phyloP scores from a whole-genome alignment of 2,329 filamentous ascomycete species.

The Fusarium xyrophilum region DNA sequence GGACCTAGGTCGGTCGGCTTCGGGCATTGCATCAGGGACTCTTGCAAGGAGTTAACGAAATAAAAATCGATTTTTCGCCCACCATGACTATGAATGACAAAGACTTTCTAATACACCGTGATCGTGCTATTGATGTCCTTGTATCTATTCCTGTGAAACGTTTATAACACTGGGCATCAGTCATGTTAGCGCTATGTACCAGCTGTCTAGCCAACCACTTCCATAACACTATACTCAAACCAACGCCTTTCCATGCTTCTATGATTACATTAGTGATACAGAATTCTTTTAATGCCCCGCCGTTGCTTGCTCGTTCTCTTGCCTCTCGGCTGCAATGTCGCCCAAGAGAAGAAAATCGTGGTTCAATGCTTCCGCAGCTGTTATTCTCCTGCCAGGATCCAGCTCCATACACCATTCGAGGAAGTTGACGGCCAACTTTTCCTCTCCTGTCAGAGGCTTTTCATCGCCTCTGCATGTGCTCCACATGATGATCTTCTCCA shows the following conservation, averaged over 20 bases:
- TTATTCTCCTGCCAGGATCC: constrained; percentile 76
- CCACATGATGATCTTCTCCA: constrained; percentile 96
- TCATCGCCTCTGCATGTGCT: constrained; percentile 78
- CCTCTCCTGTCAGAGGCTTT: constrained; percentile 66
- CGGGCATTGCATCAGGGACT: constrained; percentile 54
- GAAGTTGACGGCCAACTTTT: constrained; percentile 76
- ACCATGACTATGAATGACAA: constrained; percentile 39
- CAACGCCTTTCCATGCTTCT: constrained; percentile 30
- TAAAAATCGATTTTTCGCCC: constrained; percentile 51
- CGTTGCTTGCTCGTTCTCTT: constrained; percentile 43
- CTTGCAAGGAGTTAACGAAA: constrained; percentile 51
- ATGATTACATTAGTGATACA: constrained; percentile 31
- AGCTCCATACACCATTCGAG: constrained; percentile 76
- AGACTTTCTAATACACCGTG: background rate
- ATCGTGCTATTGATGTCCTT: background rate
- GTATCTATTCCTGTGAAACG: background rate
- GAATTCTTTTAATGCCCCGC: constrained; percentile 16
- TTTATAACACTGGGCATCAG: constrained; percentile 16
- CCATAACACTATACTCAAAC: constrained; percentile 21
- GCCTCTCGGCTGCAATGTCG: constrained; percentile 54
- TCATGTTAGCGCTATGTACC: constrained; percentile 29
- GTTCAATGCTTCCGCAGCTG: constrained; percentile 73
- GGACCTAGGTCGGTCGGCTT: constrained; percentile 49
- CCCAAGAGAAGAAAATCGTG: constrained; percentile 68
- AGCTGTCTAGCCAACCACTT: constrained; percentile 22